phyloP scores from a whole-genome alignment of 2,329 filamentous ascomycete species.

The Aspergillus ustus region DNA sequence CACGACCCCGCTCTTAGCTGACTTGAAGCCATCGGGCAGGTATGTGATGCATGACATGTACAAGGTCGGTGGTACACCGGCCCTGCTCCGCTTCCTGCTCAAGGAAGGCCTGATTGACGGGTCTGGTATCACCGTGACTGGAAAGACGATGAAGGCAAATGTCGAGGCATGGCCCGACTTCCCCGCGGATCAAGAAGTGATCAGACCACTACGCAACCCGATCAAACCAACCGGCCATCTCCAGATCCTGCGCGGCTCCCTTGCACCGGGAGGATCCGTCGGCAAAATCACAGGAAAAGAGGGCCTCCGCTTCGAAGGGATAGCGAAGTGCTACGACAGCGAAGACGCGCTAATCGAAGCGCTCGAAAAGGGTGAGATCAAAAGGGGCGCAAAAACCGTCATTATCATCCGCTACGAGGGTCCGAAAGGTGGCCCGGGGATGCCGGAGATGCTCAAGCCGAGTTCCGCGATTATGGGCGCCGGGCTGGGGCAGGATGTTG shows the following conservation, averaged over 20 bases:
- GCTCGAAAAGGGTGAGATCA: conserved; percentile 69
- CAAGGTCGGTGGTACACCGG: conserved; percentile 61
- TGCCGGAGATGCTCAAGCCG: conserved; percentile 74
- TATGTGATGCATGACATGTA: conserved; percentile 65
- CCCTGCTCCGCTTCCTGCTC: conserved; percentile 62
- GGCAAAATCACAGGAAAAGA: conserved; percentile 80
- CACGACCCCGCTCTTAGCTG: conserved; percentile 78
- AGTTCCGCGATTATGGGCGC: conserved; percentile 74
- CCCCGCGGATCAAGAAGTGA: conserved; percentile 71
- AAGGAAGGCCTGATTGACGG: conserved; percentile 64
- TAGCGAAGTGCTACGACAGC: conserved; percentile 70
- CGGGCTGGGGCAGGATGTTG: conserved; percentile 69
- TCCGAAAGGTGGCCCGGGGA: conserved; percentile 63
- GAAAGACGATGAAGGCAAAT: conserved; percentile 64
- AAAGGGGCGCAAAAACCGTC: conserved; percentile 76
- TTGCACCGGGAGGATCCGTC: conserved; percentile 72
- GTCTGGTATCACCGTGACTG: conserved; percentile 63
- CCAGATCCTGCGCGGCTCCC: conserved; percentile 71
- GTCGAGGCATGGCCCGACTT: conserved; percentile 65
- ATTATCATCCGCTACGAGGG: conserved; percentile 70
- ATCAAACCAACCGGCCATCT: conserved; percentile 74
- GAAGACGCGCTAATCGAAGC: conserved; percentile 72
- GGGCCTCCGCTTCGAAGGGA: conserved; percentile 68
- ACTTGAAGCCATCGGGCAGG: conserved; percentile 77
- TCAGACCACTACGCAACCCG: conserved; percentile 68